phyloP scores from a whole-genome alignment of 768 basidiomycete species.

The Naganishia kalamii region DNA sequence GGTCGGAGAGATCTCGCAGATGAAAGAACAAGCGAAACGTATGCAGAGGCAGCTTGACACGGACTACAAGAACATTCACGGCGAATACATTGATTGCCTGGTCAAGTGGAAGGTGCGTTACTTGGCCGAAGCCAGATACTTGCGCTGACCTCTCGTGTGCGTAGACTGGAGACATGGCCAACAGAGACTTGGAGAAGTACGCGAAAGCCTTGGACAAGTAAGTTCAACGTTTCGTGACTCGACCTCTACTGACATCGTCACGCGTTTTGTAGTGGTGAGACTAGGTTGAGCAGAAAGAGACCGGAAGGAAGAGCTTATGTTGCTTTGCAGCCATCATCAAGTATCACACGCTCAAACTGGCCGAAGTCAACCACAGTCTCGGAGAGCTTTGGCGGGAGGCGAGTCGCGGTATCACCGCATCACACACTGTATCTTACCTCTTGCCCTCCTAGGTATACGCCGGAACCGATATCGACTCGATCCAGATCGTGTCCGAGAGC shows the following conservation, averaged over 20 bases:
- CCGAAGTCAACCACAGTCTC: conserved; percentile 98
- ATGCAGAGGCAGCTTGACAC: conserved; percentile 61
- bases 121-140: too few species aligned
- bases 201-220: conserved; percentile 95
- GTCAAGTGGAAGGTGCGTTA: conserved; percentile 79
- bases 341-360: conserved; percentile 91
- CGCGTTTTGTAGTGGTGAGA: neutral
- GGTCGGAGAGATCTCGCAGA: conserved; percentile 72
- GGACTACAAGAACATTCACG: conserved; percentile 81
- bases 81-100: conserved; percentile 79
- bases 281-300: neutral
- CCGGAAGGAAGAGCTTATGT: neutral
- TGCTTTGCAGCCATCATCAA: conserved; percentile 83
- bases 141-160: too few species aligned
- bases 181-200: conserved; percentile 94
- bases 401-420: conserved; percentile 52
- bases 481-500: conserved; percentile 86
- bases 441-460: neutral
- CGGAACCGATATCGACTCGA: conserved; percentile 78
- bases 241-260: neutral
- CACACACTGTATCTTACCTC: neutral
- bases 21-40: conserved; percentile 60
- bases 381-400: conserved; percentile 97
- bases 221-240: conserved; percentile 34
- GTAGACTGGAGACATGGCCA: conserved; percentile 96